Percentiles rank a stretch among this genome's conserved stretches.
These are phyloP conservation scores for Cornus controversa DNA, from an alignment of 148 eudicot genomes.

Conservation along the genomic window DNA sequence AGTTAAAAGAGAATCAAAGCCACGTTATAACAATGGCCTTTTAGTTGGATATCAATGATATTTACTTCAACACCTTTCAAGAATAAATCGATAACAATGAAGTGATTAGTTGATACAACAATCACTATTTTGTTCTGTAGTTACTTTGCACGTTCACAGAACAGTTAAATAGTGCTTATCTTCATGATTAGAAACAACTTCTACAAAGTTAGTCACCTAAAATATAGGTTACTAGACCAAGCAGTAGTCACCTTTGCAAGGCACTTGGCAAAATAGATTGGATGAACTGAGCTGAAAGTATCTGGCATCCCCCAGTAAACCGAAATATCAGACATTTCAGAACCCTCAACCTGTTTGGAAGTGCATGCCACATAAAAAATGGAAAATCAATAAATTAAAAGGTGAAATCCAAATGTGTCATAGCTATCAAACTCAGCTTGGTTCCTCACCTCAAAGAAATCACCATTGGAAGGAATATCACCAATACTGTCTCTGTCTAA, in stretches of 20 bases:
- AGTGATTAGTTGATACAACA: neutral
- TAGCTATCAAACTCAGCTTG: neutral
- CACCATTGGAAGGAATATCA: constrained; percentile 22
- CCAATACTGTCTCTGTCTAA: constrained; percentile 19
- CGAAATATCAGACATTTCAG: constrained; percentile 18
- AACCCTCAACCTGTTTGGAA: constrained; percentile 35
- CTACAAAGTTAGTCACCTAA: neutral
- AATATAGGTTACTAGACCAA: neutral
- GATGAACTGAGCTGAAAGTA: constrained; percentile 29
- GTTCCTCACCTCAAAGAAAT: constrained; percentile 37
- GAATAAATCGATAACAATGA: neutral
- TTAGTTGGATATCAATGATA: neutral
- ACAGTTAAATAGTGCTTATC: neutral
- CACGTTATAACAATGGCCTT: neutral
- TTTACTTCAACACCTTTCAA: neutral
- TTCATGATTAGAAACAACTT: constrained; percentile 2
- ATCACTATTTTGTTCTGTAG: neutral
- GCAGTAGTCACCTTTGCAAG: constrained; percentile 39
- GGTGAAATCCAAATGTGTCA: neutral
- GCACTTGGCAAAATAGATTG: constrained; percentile 55
- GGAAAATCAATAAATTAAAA: neutral
- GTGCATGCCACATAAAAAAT: constrained; percentile 4
- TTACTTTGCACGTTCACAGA: neutral
- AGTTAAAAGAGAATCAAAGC: neutral
- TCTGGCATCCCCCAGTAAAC: constrained; percentile 43